Base-by-base conservation (phyloP, 2,329 filamentous ascomycete species). In the Exophiala calicioides region DNA sequence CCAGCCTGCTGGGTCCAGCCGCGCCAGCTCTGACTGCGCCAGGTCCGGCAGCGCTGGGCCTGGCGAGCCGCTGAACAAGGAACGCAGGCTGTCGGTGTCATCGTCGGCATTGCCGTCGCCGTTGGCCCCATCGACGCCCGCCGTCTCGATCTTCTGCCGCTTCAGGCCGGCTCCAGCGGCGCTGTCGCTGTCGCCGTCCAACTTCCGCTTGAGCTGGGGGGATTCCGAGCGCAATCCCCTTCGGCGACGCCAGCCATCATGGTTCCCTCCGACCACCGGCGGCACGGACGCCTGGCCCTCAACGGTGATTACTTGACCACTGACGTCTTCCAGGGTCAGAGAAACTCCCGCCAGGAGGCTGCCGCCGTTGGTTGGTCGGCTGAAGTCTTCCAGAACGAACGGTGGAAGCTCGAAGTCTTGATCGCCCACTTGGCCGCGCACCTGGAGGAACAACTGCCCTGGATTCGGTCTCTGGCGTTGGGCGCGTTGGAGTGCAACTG, bases 381-480 rank as follows among this genome's bases (percentile, higher is more conserved):
- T 27, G 24, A 27, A 27, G 24, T 26, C 8, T 12, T 38, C 35
- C 23, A 38, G 35, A 19, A 26, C 35, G 15, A 26, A 38, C 5
- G 6, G 20, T 9, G 35, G 35, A n/a, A 38, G 27, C 10, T 38
- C 9, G 35, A 38, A 15, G 9, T 15, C 4, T 4, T 21, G 13
- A 9, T 12, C 23, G 9, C n/a, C n/a, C 4, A 38, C 13, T 8
- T 15, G 13, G 8, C 21, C 35, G 13, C 15, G 18, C 18, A 38
- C 13, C 4, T 6, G 18, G 12, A 38, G 9, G 35, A 16, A 16
- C 35, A 29, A 23, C 35, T 38, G 18, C 23, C 21, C 10, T 5
- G n/a, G 4, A 13, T 16, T 16, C 21, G 13, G n/a, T 8, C 15
- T 13, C 24, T 21, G 5, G 33, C 18, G 9, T 5, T 36, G 33